phyloP scores from a whole-genome alignment of 257 asterid genomes.

The Petunia axillaris region DNA sequence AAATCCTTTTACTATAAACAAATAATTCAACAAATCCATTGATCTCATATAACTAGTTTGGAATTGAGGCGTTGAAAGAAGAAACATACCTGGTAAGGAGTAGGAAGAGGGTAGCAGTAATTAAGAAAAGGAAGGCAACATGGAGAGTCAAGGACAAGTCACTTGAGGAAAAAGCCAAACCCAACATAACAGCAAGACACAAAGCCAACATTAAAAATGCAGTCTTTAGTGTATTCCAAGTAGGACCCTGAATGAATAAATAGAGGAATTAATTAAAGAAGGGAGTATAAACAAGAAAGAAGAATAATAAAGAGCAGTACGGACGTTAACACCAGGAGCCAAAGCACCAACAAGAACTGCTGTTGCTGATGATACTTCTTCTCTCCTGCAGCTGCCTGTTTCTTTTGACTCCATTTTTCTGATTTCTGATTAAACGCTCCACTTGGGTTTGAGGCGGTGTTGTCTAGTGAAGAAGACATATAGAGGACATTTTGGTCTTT shows the following conservation, averaged over 20 bases:
- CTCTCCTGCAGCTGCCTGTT: slow-evolving; percentile 36
- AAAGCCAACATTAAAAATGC: slow-evolving; percentile 80
- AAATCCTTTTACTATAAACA: no score
- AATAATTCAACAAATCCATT: no score
- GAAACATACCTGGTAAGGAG: slow-evolving; percentile 66
- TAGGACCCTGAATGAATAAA: slow-evolving; percentile 58
- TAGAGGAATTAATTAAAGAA: background rate
- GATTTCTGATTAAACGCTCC: no score
- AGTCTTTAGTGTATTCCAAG: slow-evolving; percentile 82
- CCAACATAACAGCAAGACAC: slow-evolving; percentile 78
- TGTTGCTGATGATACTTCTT: slow-evolving; percentile 54
- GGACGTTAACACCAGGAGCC: slow-evolving; percentile 89
- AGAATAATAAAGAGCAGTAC: slow-evolving; percentile 24
- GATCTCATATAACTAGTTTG: no score
- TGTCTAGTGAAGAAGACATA: no score
- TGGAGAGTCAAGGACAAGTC: slow-evolving; percentile 73
- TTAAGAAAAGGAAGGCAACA: slow-evolving; percentile 70
- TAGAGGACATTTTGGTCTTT: no score
- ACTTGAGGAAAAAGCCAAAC: slow-evolving; percentile 79
- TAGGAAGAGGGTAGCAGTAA: slow-evolving; percentile 73
- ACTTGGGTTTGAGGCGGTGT: no score
- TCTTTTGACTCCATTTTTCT: slow-evolving; percentile 43
- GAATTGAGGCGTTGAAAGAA: background rate
- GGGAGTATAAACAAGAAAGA: slow-evolving; percentile 6
- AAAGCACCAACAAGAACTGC: slow-evolving; percentile 83